Conservation (phyloP, 352 stramenopile genomes). For the Pythium phragmiticola region DNA sequence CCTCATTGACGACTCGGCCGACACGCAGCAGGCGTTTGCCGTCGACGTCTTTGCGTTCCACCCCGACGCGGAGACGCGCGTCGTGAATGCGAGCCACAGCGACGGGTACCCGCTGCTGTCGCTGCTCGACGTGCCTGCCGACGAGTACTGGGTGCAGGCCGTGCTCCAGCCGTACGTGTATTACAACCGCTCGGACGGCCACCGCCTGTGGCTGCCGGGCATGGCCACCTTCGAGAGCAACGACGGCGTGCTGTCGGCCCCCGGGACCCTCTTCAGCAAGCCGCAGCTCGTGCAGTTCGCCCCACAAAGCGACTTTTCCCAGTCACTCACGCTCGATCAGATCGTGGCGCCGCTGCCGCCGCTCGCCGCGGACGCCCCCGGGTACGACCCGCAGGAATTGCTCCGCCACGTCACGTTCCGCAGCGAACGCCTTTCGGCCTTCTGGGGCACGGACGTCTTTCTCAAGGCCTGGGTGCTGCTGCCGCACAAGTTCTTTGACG, state of each 20-base stretch:
- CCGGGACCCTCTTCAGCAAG: conserved; percentile 58
- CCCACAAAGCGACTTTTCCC: conserved; percentile 29
- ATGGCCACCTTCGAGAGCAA: conserved; percentile 62
- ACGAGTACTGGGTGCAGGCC: conserved; percentile 64
- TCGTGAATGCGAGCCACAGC: conserved; percentile 43
- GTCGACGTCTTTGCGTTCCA: conserved; percentile 59
- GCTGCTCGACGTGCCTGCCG: conserved; percentile 41
- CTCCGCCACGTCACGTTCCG: conserved; percentile 71
- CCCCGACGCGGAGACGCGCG: conserved; percentile 33
- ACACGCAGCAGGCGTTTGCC: conserved; percentile 61
- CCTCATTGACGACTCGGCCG: conserved; percentile 41
- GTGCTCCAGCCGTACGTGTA: conserved; percentile 60
- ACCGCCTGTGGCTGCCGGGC: conserved; percentile 42
- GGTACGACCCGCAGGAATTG: conserved; percentile 42
- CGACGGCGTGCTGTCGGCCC: conserved; percentile 48
- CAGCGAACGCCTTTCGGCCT: conserved; percentile 53
- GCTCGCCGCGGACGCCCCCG: conserved; percentile 24
- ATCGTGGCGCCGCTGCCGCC: conserved; percentile 37
- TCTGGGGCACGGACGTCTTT: conserved; percentile 69
- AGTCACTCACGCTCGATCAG: conserved; percentile 50
- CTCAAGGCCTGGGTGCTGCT: conserved; percentile 74
- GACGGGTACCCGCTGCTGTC: conserved; percentile 48
- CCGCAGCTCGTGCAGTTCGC: conserved; percentile 48
- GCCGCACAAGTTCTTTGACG: conserved; percentile 64
- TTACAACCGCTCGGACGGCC: conserved; percentile 62